Percentiles rank a stretch among this genome's conserved stretches.
These are phyloP conservation scores for Fusarium floridanum DNA, from an alignment of 2,329 filamentous ascomycete genomes.

Conservation along the genomic window DNA sequence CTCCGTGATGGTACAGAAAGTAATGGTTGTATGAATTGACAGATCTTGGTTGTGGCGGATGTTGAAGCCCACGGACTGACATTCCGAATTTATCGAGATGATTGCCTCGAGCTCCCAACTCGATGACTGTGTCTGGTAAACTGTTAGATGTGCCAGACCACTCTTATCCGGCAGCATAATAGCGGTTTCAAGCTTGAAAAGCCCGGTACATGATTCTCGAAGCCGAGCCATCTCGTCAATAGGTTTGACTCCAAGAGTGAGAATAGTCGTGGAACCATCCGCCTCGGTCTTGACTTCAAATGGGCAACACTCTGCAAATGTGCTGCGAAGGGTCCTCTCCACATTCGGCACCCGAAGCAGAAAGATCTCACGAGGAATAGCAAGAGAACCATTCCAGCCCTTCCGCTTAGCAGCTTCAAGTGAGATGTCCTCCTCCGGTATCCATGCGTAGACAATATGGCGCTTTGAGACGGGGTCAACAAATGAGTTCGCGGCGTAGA, in stretches of 20 bases:
- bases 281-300: not conserved
- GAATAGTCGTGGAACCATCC: not conserved
- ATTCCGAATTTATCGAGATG: not conserved
- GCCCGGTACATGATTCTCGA: not conserved
- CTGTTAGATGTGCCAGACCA: not conserved
- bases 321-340: conserved; percentile 49
- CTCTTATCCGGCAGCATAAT: not conserved
- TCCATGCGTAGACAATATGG: conserved; percentile 61
- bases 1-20: conserved; percentile 53
- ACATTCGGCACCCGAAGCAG: conserved; percentile 54
- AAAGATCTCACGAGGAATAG: conserved; percentile 57
- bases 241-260: not conserved
- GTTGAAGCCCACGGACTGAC: conserved; percentile 12
- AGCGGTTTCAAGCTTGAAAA: not conserved
- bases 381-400: conserved; percentile 62
- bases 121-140: not conserved
- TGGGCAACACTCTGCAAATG: conserved; percentile 37
- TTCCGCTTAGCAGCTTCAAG: conserved; percentile 55
- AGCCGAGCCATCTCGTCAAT: not conserved
- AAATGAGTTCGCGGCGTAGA: conserved; percentile 63
- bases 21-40: conserved; percentile 51
- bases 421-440: conserved; percentile 62
- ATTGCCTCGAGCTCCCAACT: not conserved
- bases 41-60: conserved; percentile 42
- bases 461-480: conserved; percentile 55